These are phyloP conservation scores for Firmiana major DNA, from an alignment of 345 rosid genomes.

Conservation along the genomic window DNA sequence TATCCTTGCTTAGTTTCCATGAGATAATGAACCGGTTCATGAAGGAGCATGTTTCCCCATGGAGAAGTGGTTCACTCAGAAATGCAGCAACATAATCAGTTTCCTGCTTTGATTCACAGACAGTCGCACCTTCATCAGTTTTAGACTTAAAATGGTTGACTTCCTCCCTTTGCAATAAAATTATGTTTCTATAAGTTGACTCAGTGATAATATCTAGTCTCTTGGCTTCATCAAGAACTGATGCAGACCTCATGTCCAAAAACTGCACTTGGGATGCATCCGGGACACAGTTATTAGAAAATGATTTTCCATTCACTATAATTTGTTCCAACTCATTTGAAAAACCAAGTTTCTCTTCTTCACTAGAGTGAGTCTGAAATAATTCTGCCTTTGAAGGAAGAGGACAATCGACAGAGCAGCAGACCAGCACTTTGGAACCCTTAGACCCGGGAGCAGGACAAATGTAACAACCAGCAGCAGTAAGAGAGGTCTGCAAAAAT, in stretches of 20 bases:
- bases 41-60: constrained; percentile 52
- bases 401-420: constrained; percentile 66
- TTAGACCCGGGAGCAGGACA: constrained; percentile 83
- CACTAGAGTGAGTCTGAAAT: constrained; percentile 23
- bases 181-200: constrained; percentile 46
- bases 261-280: constrained; percentile 43
- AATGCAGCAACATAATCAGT: constrained; percentile 16
- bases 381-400: constrained; percentile 49
- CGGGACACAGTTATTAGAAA: constrained; percentile 27
- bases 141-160: constrained; percentile 47
- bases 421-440: constrained; percentile 71
- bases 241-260: constrained; percentile 43
- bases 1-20: constrained; percentile 43
- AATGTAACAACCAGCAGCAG: constrained; percentile 93
- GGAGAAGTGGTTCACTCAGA: constrained; percentile 31
- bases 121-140: constrained; percentile 33
- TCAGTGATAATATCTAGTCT: constrained; percentile 61
- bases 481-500: constrained; percentile 62
- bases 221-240: constrained; percentile 61
- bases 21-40: constrained; percentile 73
- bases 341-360: constrained; percentile 22
- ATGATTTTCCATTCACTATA: constrained; percentile 37
- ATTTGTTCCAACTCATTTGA: constrained; percentile 39
- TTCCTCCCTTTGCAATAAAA: constrained; percentile 62
- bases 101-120: constrained; percentile 22